Conservation (phyloP, 2,329 filamentous ascomycete genomes). For the Albophoma yamanashiensis region DNA sequence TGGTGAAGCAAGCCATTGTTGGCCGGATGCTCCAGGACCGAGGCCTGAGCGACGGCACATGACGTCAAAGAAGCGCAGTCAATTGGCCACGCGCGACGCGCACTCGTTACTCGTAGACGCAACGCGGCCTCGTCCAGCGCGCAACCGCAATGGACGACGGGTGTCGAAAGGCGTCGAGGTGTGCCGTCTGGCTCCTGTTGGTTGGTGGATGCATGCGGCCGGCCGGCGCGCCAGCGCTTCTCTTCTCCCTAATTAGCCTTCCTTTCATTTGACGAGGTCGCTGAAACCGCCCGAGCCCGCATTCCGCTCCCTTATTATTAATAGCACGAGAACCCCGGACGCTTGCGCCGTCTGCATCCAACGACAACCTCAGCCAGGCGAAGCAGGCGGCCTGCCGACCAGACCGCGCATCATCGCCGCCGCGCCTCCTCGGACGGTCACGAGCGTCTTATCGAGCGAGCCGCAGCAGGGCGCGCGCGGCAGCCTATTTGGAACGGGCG, state of each 20-base stretch:
- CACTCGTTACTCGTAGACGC: neutral
- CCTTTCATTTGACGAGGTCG: conserved; percentile 1
- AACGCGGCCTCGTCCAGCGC: neutral
- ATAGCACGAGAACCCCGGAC: neutral
- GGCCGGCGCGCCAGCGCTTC: neutral
- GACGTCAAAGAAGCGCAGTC: neutral
- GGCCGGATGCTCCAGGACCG: neutral
- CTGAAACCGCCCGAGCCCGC: conserved; percentile 2
- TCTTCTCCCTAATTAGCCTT: neutral
- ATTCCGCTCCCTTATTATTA: neutral
- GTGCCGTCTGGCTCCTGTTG: neutral
- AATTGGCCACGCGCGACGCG: neutral
- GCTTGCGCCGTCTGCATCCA: neutral
- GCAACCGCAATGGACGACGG: neutral
- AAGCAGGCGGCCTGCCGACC: neutral
- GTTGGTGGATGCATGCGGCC: neutral
- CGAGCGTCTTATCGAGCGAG: neutral
- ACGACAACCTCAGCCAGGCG: neutral
- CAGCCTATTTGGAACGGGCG: neutral
- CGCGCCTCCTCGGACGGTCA: neutral
- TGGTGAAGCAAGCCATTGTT: neutral
- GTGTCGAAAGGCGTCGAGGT: neutral
- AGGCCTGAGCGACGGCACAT: neutral
- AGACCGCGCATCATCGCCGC: neutral
- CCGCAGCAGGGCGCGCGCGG: neutral